A percentile compares a stretch with the other conserved stretches of the same genome.
Evolutionary conservation across 2,329 filamentous ascomycete species (phyloP).

Genomic region (Fusarium fujikuroi): DNA sequence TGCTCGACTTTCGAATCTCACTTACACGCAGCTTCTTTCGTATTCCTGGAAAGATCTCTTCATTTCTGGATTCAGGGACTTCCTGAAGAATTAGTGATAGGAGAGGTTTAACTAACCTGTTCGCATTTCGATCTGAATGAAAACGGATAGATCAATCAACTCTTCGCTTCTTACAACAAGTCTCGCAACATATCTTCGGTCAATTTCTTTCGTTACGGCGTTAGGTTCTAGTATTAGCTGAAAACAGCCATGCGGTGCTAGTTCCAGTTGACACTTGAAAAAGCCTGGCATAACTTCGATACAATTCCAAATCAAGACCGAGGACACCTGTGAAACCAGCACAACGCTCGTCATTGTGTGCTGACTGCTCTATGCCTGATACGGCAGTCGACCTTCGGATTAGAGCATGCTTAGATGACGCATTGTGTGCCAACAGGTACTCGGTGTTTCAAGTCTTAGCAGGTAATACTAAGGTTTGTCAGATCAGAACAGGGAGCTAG

Average conservation of each 20-base stretch:
- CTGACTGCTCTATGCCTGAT: accelerated
- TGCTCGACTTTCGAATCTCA: background rate
- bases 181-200: too few species aligned
- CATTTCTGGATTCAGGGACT: background rate
- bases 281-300: too few species aligned
- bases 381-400: background rate
- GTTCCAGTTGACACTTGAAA: background rate
- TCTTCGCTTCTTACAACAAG: background rate
- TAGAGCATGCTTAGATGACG: background rate
- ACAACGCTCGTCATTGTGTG: background rate
- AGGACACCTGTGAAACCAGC: background rate
- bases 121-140: background rate
- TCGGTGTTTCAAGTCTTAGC: too few species aligned
- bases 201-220: accelerated
- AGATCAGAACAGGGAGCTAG: background rate
- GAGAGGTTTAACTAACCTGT: background rate
- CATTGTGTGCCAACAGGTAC: too few species aligned
- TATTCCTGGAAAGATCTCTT: background rate
- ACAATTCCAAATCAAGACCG: background rate
- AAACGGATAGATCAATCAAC: accelerated
- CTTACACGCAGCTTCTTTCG: background rate
- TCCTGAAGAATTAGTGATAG: background rate
- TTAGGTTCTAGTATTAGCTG: accelerated
- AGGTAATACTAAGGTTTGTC: too few species aligned
- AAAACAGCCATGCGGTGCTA: background rate